phyloP scores from a whole-genome alignment of 805 yeast species.

The Candida berthetii region DNA sequence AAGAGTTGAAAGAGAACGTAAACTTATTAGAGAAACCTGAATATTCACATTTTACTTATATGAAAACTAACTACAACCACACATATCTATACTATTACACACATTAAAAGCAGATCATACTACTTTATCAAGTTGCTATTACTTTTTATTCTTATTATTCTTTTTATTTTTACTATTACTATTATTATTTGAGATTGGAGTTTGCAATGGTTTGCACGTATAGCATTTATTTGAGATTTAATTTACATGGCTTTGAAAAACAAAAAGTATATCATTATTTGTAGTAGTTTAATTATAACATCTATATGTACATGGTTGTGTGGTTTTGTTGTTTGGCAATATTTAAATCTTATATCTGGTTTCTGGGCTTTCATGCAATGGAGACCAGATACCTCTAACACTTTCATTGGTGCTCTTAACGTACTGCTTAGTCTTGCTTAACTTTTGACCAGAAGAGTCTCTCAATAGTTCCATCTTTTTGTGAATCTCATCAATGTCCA shows the following conservation, averaged over 20 bases:
- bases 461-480: constrained; percentile 58
- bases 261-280: too few species aligned
- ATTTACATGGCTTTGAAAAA: too few species aligned
- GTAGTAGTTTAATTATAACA: neutral
- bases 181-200: too few species aligned
- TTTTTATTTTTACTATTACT: too few species aligned
- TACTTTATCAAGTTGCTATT: neutral
- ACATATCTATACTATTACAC: too few species aligned
- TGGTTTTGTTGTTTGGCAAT: neutral
- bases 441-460: constrained; percentile 61
- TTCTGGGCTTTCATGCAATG: constrained; percentile 66
- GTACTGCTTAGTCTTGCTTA: constrained; percentile 61
- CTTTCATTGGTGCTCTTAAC: constrained; percentile 77
- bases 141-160: neutral
- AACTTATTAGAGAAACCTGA: neutral
- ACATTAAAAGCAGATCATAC: too few species aligned
- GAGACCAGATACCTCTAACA: constrained; percentile 98
- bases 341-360: constrained; percentile 39
- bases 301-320: neutral
- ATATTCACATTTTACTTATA: too few species aligned
- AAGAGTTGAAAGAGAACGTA: constrained; percentile 20
- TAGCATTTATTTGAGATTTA: too few species aligned
- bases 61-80: too few species aligned
- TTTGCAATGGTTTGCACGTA: too few species aligned
- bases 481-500: constrained; percentile 53